Conservation (phyloP, 768 basidiomycete genomes). For the Lactifluus rugatus region DNA sequence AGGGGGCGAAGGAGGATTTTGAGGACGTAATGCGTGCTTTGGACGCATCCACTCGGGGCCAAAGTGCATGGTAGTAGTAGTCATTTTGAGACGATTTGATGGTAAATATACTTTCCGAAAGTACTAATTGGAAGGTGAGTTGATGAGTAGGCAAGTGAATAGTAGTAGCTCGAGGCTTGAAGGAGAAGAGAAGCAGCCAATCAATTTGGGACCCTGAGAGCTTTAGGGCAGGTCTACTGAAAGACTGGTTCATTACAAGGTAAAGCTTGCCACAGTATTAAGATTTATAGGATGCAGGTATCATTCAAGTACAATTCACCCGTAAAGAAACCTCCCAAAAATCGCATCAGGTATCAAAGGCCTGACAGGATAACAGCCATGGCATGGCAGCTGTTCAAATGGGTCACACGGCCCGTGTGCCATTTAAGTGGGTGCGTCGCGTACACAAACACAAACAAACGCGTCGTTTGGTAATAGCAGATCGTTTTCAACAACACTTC, state of each 20-base stretch:
- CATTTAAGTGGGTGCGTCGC: background rate
- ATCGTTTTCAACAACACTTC: background rate
- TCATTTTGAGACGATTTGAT: slow-evolving; percentile 30
- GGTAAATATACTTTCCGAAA: background rate
- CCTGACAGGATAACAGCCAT: too few relatives aligned
- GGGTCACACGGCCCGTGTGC: too few relatives aligned
- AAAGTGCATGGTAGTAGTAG: slow-evolving; percentile 73
- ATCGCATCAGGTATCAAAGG: too few relatives aligned
- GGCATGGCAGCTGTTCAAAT: too few relatives aligned
- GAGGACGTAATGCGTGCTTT: slow-evolving; percentile 48
- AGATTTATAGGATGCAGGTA: too few relatives aligned
- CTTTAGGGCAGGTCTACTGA: slow-evolving; percentile 13
- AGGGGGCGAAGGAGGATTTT: slow-evolving; percentile 57
- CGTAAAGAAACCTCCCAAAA: too few relatives aligned
- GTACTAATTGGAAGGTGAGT: slow-evolving; percentile 1
- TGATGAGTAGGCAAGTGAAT: background rate
- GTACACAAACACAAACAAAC: slow-evolving; percentile 20
- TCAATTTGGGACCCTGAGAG: background rate
- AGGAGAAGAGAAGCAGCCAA: background rate
- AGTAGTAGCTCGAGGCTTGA: slow-evolving; percentile 1
- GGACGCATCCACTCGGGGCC: slow-evolving; percentile 91
- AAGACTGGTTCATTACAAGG: too few relatives aligned
- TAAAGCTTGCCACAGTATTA: too few relatives aligned
- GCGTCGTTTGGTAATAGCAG: slow-evolving; percentile 7
- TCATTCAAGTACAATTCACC: too few relatives aligned